Base-by-base conservation (phyloP, 2,329 filamentous ascomycete species). In the Trichoderma lentiforme region DNA sequence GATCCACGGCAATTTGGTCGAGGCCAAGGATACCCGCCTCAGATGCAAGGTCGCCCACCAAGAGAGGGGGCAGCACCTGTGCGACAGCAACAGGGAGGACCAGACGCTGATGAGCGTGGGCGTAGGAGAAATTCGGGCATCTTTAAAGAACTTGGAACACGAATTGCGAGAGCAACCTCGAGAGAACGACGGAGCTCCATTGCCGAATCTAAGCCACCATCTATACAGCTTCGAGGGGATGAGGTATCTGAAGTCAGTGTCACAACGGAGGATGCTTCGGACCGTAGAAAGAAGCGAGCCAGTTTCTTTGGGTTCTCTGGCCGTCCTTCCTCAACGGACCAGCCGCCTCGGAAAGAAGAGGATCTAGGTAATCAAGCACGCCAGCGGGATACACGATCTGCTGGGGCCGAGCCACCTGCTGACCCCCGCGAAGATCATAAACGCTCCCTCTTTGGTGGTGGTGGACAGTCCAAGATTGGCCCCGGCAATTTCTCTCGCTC, bases 121-220 rank as follows among this genome's bases (percentile, higher is more conserved):
- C 80, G 79, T 9, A 76, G 79, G 70, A 81, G 80, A 32, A 83
- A 81, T 71, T 85, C 82, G 12, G 83, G 80, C 24, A 78, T 88
- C n/a, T 85, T 89, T 73, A 88, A 86, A 73, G 85, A 86, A 18
- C 80, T 87, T 66, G 84, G 86, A 3, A 83, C 82, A 67, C 83
- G 83, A 69, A 79, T 87, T 57, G 77, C 78, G 18, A 79, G 80
- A 6, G 77, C 76, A 7, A 79, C 78, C 2, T 79, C 81, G 8
- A 74, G 74, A 7, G 80, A 83, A 24, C 79, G 80, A 26, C 79
- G 76, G 24, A 74, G 75, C 43, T 78, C 79, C 32, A 74, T 78
- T 60, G 73, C 76, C 3, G 77, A 77, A 8, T 68, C 71, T 56
- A 77, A 69, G 15, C 74, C 30, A 3, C 64, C 58, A 14, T 75